Evolutionary conservation across 352 stramenopile genomes (phyloP), one percentile per base, ranked within the genome.

Genomic region (Peronospora farinosa): DNA sequence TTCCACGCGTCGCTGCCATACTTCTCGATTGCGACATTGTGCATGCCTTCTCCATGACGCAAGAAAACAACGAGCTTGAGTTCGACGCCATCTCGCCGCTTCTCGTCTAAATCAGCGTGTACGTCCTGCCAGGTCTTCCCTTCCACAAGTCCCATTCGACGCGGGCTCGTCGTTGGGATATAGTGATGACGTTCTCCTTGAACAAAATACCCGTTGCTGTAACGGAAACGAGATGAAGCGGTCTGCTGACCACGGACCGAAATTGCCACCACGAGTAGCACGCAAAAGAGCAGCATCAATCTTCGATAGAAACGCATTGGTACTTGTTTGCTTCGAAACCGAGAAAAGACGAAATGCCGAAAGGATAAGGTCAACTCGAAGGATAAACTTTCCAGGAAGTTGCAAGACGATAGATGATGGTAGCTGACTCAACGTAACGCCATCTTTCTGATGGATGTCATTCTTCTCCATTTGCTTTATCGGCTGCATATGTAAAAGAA

Each of bases 1-100:
- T 65, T 54, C 60, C 60, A 68, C 21, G 48, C 60, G 8, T 60
- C 54, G 23, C 40, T 28, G n/a, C 59, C 60, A 42, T 68, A 68
- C 13, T 64, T 57, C 2, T 56, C 55, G 13, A 61, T 64, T 10
- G 60, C 60, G 4, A 55, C 60, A 25, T 68, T 68, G 40, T 68
- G 60, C n/a, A 25, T 61, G 10, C 50, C 60, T 45, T 65, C 49
- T 27, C 60, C 60, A 25, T 68, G 60, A 12, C 60, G 60, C 28
- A 68, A 27, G 32, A 68, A 62, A 16, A 68, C 15, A 31, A 68
- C 27, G 4, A 69, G 57, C 16, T 67, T 69, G 32, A 46, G 42
- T 11, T 23, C 13, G 47, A 39, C 33, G 4, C 43, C 51, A 55
- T 11, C 33, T 27, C 2, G 25, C 28, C 27, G 39, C 13, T 45